Base-by-base conservation (phyloP, 2,329 filamentous ascomycete species). In the Alternaria triticina region DNA sequence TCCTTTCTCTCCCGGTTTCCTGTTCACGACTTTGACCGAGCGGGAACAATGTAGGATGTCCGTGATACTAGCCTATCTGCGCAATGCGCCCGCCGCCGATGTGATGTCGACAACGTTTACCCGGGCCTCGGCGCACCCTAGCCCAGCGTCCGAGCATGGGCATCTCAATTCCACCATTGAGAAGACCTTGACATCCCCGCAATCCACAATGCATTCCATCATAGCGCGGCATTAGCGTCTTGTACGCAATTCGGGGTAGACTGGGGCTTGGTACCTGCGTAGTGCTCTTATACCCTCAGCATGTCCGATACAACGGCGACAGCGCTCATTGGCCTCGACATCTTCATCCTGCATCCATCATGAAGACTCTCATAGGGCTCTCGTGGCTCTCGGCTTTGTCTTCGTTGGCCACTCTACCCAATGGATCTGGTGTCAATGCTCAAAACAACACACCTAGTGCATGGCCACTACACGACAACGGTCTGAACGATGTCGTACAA, bases 401-500 rank as follows among this genome's bases (percentile, higher is more conserved):
- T 33, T 64, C 72, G 8, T 58, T 73, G 51, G 56, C 64, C 13
- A 59, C 57, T 15, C 30, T 65, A 5, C 49, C 64, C 10, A 64
- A 61, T 7, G 58, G 58, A 30, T 36, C 62, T 33, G 65, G 67
- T 40, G 71, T 71, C 49, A 57, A 65, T 44, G 76, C 73, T 30
- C 74, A 78, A 45, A 68, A 67, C 46, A 67, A 64, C 43, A 61
- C 69, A 8, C 68, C 73, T 15, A 68, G 62, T 43, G 70, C 81
- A 73, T 86, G 83, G 83, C 83, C 84, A 2, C 59, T 85, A 11
- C 82, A 85, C 58, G 80, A 84, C 71, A 81, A 86, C 63, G 82
- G 82, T 6, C 67, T 84, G 54, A 86, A 81, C 61, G 70, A 81
- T 5, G 77, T 82, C 23, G 84, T 87, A 1, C 78, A 85, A 73